phyloP scores from a whole-genome alignment of 2,329 filamentous ascomycete genomes.

The Cladophialophora exuberans region DNA sequence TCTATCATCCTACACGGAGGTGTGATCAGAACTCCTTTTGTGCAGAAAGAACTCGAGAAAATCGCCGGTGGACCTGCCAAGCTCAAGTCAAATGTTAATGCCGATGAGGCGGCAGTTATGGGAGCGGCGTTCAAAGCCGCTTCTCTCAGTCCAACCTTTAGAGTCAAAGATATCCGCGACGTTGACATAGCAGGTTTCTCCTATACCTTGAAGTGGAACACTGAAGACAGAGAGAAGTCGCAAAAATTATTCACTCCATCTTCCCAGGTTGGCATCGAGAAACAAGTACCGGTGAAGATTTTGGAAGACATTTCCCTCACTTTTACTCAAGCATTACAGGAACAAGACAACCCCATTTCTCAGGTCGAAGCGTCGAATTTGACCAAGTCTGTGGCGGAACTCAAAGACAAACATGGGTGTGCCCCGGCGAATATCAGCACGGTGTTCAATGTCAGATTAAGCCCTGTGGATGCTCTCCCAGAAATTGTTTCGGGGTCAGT shows the following conservation, averaged over 20 bases:
- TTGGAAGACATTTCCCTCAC: conserved; percentile 77
- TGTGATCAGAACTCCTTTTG: conserved; percentile 86
- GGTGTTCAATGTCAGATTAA: conserved; percentile 75
- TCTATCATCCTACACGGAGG: conserved; percentile 94
- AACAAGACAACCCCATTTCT: conserved; percentile 63
- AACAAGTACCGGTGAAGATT: conserved; percentile 83
- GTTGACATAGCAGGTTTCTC: conserved; percentile 76
- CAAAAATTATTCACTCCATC: conserved; percentile 82
- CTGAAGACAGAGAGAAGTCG: conserved; percentile 70
- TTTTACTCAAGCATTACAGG: conserved; percentile 73
- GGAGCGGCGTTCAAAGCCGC: conserved; percentile 94
- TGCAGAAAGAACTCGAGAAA: conserved; percentile 84
- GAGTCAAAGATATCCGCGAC: conserved; percentile 92
- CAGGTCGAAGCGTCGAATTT: conserved; percentile 79
- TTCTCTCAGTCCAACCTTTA: conserved; percentile 89
- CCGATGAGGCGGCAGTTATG: conserved; percentile 94
- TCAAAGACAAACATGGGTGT: conserved; percentile 80
- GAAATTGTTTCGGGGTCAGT: conserved; percentile 75
- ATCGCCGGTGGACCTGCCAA: conserved; percentile 73
- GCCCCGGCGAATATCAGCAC: conserved; percentile 75
- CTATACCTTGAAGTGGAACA: conserved; percentile 74
- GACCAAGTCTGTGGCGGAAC: conserved; percentile 75
- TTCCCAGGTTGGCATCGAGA: conserved; percentile 75
- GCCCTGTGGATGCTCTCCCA: conserved; percentile 74
- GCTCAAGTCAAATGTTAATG: conserved; percentile 91